Base-by-base conservation (phyloP, 192 early-diverging fungal genomes). In the Coemansia sp. region DNA sequence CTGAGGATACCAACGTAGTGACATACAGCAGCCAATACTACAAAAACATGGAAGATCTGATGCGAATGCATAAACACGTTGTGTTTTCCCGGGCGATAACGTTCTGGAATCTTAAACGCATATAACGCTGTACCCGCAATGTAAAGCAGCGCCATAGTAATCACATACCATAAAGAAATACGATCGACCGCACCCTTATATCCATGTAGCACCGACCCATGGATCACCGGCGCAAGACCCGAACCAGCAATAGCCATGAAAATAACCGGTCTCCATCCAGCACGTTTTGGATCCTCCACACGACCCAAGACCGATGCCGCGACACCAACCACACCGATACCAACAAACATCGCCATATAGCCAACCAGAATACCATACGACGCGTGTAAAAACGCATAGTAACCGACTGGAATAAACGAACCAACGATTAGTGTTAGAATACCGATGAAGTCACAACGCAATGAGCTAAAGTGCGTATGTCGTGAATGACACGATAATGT, bases 31-130 rank as follows among this genome's bases (percentile, higher is more conserved):
- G 92, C 96, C 4, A 87, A 48, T 4, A 96, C 85, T 3, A 96
- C 93, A 69, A 90, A 87, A 3, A 92, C 32, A 64, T 98, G 96
- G 60, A 94, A 98, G 40, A 98, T 94, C 83, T 98, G 96, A 68
- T 96, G 95, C 22, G 91, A 93, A 69, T 83, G 85, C 72, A 91
- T 85, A 73, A 85, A 87, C 50, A 89, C 81, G 61, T 96, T 87
- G 68, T 93, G 91, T 62, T 80, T 87, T 0, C 94, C 93, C 2
- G 96, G 96, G 50, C 83, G 88, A 75, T 87, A 90, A 20, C 89
- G 66, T 70, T 97, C 96, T 18, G 96, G 96, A 17, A 92, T 74
- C 49, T 93, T 83, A 61, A 76, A 79, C 3, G 89, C 91, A 56
- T 98, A 98, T 8, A 96, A 86, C 25, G 93, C 65, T 1, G 94